Evolutionary conservation across 805 yeast species (phyloP), one percentile per base, ranked within the genome.

Genomic region (Sugiyamaella marilandica): DNA sequence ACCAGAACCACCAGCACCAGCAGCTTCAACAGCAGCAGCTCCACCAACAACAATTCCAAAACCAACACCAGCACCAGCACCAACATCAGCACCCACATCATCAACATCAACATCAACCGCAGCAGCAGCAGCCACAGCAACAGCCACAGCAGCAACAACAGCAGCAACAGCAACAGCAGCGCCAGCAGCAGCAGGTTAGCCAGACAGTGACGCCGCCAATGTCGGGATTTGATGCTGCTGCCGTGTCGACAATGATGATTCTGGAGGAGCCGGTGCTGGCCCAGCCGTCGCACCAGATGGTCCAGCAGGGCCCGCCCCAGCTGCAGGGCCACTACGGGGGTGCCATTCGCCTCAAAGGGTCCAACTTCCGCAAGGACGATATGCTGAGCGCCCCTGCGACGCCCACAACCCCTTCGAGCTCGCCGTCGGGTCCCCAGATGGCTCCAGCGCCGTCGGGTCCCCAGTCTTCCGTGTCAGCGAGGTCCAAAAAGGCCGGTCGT

Each of bases 401-500:
- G 41, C 26, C 46, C 37, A 16, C 47, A 3, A 49, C 47, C 4
- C 41, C 37, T 35, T 16, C 44, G 19, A n/a, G 51, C 18, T 32
- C 54, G 16, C 19, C 53, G n/a, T 31, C 48, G 16, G 37, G 46
- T n/a, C 37, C 52, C 14, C 44, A 36, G 41, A 21, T 46, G 14
- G 50, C 41, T 2, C 1, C 41, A n/a, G 33, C 44, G 8, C 49
- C 47, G 16, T 14, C 29, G 24, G 32, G 47, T 13, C 52, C 29
- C 10, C 41, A 54, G 35, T 53, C 77, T 43, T 65, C 61, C 21
- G 33, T 53, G 49, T 11, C 48, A 44, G 32, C 52, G 1, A 21
- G 44, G 26, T 19, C 45, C 45, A 65, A 65, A 53, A 66, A 65
- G 61, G 51, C 61, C 39, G 65, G 68, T 41, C 67, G 70, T 45